Conservation (phyloP, 192 early-diverging fungal species). For the Coemansia sp. region DNA sequence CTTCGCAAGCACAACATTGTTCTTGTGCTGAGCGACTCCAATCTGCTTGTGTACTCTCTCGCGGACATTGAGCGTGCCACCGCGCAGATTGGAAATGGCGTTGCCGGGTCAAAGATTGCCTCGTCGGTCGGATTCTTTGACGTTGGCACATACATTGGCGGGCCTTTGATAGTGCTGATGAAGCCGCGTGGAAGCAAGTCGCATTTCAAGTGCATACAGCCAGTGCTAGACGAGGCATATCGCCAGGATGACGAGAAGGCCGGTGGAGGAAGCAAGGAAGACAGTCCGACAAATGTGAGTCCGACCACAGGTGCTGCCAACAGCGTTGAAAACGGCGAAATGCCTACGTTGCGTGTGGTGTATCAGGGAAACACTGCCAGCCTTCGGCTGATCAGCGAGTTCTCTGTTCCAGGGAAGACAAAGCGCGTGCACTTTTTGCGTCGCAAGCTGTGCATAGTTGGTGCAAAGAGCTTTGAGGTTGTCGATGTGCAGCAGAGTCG, state of each 20-base stretch:
- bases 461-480: slow-evolving; percentile 89
- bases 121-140: slow-evolving; percentile 50
- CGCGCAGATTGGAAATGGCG: slow-evolving; percentile 16
- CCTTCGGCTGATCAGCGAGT: slow-evolving; percentile 46
- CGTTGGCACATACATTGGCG: slow-evolving; percentile 37
- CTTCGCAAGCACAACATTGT: slow-evolving; percentile 39
- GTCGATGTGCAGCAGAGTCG: slow-evolving; percentile 65
- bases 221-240: background rate
- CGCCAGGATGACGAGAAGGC: background rate
- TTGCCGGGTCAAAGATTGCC: slow-evolving; percentile 39
- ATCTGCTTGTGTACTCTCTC: slow-evolving; percentile 43
- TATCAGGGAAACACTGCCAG: slow-evolving; percentile 27
- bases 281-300: background rate
- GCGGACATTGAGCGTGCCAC: slow-evolving; percentile 38
- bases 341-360: slow-evolving; percentile 30
- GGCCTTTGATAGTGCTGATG: slow-evolving; percentile 48
- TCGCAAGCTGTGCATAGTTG: slow-evolving; percentile 84
- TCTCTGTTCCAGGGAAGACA: slow-evolving; percentile 59
- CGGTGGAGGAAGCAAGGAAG: background rate
- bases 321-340: background rate
- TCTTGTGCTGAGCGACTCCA: slow-evolving; percentile 40
- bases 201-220: slow-evolving; percentile 56
- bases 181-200: slow-evolving; percentile 48
- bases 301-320: background rate
- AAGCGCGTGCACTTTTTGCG: slow-evolving; percentile 78